Evolutionary conservation across 2,329 filamentous ascomycete species (phyloP).

Genomic region (Hypoxylon rubiginosum): DNA sequence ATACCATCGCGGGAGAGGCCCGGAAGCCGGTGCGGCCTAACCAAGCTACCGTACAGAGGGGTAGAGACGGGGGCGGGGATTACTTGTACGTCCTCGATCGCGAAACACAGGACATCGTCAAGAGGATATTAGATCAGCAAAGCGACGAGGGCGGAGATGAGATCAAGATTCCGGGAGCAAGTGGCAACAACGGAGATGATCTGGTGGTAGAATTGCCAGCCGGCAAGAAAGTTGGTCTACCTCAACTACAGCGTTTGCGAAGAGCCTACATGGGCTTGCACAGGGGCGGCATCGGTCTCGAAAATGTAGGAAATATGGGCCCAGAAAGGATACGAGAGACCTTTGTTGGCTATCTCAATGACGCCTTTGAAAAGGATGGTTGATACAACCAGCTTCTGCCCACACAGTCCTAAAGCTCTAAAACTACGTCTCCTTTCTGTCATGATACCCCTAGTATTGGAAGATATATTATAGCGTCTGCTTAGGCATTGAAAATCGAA

Average conservation of each 20-base stretch:
- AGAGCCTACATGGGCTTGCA: slow-evolving; percentile 84
- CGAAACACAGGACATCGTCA: slow-evolving; percentile 82
- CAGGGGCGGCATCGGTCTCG: slow-evolving; percentile 74
- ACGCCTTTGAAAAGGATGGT: slow-evolving; percentile 71
- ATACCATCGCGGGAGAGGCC: slow-evolving; percentile 74
- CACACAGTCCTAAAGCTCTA: background rate
- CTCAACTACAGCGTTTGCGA: slow-evolving; percentile 81
- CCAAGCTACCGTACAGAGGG: slow-evolving; percentile 76
- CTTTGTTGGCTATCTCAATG: slow-evolving; percentile 77
- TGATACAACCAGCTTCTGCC: slow-evolving; percentile 47
- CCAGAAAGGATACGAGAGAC: slow-evolving; percentile 70
- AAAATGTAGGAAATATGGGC: slow-evolving; percentile 67
- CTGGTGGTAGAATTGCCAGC: slow-evolving; percentile 74
- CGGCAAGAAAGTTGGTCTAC: slow-evolving; percentile 74
- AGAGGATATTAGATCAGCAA: slow-evolving; percentile 76
- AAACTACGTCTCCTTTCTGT: slow-evolving; percentile 13
- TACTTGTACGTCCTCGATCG: slow-evolving; percentile 86
- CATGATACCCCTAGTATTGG: slow-evolving; percentile 32
- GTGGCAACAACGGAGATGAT: slow-evolving; percentile 57
- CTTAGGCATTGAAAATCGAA: background rate
- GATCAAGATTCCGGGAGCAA: slow-evolving; percentile 62
- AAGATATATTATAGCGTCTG: background rate
- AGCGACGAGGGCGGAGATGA: slow-evolving; percentile 74
- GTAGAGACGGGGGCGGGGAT: slow-evolving; percentile 74
- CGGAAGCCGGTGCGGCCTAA: slow-evolving; percentile 79